Base-by-base conservation (phyloP, 139 green algal species). In the Coccomyxa sp. region DNA sequence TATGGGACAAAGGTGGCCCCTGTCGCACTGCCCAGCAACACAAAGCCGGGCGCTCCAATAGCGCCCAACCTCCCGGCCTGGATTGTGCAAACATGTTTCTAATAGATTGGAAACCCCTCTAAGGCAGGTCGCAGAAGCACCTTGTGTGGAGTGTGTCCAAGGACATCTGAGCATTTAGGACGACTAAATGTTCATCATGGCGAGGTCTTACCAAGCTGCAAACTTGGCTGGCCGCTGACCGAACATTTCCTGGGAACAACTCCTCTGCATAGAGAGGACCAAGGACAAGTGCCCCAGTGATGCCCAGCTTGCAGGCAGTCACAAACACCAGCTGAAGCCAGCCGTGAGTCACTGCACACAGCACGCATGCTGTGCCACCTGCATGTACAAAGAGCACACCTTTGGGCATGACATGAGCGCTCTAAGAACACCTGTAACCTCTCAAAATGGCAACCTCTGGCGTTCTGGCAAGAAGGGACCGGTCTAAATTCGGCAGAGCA, bases 1-100 rank as follows among this genome's bases (percentile, higher is more conserved):
- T 92, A 17, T 0, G 90, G 91, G 76, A 92, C 76, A 80, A 59
- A 58, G 17, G 30, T 16, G 15, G 76, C 45, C 58, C 63, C 63
- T 28, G 63, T 71, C 63, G 45, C 14, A n/a, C 67, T 23, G 51
- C 57, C 78, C 21, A 82, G 58, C 13, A 75, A 74, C 21, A 82
- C 58, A 21, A 82, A 57, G 57, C 78, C 57, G 13, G 78, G 78
- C 15, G 78, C 78, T 10, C 45, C 30, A 13, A 82, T 51, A 0
- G 57, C 58, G 7, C 78, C 78, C 13, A 57, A 18, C 17, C 28
- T 23, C 23, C 57, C 78, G 12, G 63, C 17, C 78, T 82, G 78
- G 7, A 11, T 15, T 25, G 21, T 71, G 63, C 63, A 21, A 14
- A 71, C 1, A 28, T 25, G 21, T 71, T 25, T 25, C 21, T 25